Base-by-base conservation (phyloP, 768 basidiomycete genomes). In the Daedaleopsis sinensis region DNA sequence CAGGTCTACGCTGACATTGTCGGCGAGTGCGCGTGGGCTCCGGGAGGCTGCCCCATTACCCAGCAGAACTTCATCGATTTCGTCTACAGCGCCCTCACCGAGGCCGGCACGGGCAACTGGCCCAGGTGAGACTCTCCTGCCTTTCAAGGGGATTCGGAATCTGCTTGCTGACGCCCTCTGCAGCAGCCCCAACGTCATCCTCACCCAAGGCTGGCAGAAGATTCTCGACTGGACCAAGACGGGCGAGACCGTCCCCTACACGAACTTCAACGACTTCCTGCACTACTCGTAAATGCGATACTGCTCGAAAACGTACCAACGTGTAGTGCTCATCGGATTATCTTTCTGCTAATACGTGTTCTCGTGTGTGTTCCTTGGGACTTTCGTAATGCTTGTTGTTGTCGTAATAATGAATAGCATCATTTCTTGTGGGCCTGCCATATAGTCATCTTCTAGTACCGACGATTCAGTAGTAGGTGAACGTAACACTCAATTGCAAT, bases 51-150 rank as follows among this genome's bases (percentile, higher is more conserved):
- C 56, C 65, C 66, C 37, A 65, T 69, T 36, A 67, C 68, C 8
- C 54, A 65, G 52, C 68, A 69, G 53, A 67, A 69, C 54, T 69
- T 56, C 50, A 61, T 68, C 52, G 68, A 69, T 52, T 64, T 68
- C 39, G 38, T 69, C 52, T 68, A 67, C 54, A 37, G 51, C 37
- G 23, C 51, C 3, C 10, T 52, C n/a, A 37, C 32, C 37, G 35
- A 52, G 27, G 5, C 9, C 37, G n/a, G 27, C 13, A 35, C 6
- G 23, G 13, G 10, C 24, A 10, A 15, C 9, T 52, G 35, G 24
- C 51, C 51, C 11, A 19, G n/a, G 51, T 52, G 37, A 27, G 51
- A 16, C 18, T 27, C 35, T 37, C 5, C 27, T 35, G 37, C 47
- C 7, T 48, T 48, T 44, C 3, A 44, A 32, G 3, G 18, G 21